These are phyloP conservation scores for Phylloporus arenicola DNA, from an alignment of 768 basidiomycete genomes.

Conservation along the genomic window DNA sequence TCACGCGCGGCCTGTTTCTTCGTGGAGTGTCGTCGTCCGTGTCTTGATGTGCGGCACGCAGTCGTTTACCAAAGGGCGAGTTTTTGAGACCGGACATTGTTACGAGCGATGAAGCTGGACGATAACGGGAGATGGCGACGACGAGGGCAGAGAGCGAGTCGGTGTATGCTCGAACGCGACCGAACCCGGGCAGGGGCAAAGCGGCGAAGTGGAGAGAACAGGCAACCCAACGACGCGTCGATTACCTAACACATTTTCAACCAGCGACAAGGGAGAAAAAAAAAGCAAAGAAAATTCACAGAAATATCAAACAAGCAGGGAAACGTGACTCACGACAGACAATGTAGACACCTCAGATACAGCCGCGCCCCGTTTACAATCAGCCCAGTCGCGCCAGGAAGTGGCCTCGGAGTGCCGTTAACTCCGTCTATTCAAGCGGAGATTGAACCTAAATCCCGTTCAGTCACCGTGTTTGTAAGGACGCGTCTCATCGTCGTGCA, in stretches of 20 bases:
- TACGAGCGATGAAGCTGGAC: background rate
- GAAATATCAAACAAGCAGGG: background rate
- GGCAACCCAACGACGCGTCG: constrained; percentile 28
- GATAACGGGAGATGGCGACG: constrained; percentile 5
- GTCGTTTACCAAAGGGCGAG: constrained; percentile 77
- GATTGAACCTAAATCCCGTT: constrained; percentile 1
- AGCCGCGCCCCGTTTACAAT: constrained; percentile 11
- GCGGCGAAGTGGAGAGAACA: constrained; percentile 16
- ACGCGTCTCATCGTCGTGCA: constrained; percentile 7
- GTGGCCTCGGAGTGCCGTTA: background rate
- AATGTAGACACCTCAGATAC: background rate
- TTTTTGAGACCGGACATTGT: constrained; percentile 75
- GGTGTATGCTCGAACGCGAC: constrained; percentile 6
- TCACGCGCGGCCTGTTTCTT: constrained; percentile 47
- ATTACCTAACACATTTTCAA: constrained; percentile 30
- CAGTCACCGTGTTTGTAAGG: constrained; percentile 7
- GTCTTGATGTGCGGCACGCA: constrained; percentile 68
- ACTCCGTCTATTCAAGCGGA: constrained; percentile 13
- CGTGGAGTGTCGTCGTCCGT: constrained; percentile 47
- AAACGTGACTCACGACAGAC: background rate
- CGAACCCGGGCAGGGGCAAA: constrained; percentile 23
- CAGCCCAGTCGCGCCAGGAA: constrained; percentile 5
- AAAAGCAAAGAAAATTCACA: background rate
- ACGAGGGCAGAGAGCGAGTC: background rate
- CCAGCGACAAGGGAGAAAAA: constrained; percentile 14